Evolutionary conservation across 2,329 filamentous ascomycete genomes (phyloP).

Genomic region (Celoporthe dispersa): DNA sequence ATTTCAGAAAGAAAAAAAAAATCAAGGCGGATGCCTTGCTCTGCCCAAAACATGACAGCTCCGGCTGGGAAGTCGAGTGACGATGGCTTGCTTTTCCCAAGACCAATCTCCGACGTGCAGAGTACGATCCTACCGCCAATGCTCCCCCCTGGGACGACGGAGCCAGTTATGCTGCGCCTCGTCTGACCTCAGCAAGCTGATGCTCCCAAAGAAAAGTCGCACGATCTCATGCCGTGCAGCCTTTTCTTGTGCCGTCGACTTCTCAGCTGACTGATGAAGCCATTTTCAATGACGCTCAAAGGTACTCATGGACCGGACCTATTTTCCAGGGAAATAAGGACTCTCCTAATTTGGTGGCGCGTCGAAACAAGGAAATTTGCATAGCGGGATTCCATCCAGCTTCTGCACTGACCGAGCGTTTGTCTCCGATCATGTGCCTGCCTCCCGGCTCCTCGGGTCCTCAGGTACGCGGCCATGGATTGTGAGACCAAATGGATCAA

Average conservation of each 20-base stretch:
- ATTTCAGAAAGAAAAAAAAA: slow-evolving; percentile 11
- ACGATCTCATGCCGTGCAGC: neutral
- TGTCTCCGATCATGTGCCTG: slow-evolving; percentile 1
- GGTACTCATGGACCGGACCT: neutral
- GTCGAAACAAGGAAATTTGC: neutral
- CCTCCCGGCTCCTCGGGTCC: neutral
- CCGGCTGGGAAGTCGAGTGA: slow-evolving; percentile 7
- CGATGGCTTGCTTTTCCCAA: neutral
- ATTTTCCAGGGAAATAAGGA: neutral
- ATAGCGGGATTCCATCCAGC: neutral
- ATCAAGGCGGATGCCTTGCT: slow-evolving; percentile 21
- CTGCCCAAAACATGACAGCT: slow-evolving; percentile 11
- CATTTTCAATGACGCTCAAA: slow-evolving; percentile 6
- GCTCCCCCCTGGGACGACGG: neutral
- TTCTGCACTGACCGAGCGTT: neutral
- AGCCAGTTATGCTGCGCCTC: slow-evolving; percentile 6
- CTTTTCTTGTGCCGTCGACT: neutral
- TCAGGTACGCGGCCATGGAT: neutral
- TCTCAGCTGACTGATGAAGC: slow-evolving; percentile 4
- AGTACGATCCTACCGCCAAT: neutral
- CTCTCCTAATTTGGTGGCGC: neutral
- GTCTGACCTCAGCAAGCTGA: slow-evolving; percentile 16
- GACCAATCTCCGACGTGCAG: slow-evolving; percentile 10
- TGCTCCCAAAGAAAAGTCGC: neutral
- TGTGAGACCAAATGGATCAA: neutral